phyloP scores from a whole-genome alignment of 108 stramenopile species.

The Skeletonema potamos region DNA sequence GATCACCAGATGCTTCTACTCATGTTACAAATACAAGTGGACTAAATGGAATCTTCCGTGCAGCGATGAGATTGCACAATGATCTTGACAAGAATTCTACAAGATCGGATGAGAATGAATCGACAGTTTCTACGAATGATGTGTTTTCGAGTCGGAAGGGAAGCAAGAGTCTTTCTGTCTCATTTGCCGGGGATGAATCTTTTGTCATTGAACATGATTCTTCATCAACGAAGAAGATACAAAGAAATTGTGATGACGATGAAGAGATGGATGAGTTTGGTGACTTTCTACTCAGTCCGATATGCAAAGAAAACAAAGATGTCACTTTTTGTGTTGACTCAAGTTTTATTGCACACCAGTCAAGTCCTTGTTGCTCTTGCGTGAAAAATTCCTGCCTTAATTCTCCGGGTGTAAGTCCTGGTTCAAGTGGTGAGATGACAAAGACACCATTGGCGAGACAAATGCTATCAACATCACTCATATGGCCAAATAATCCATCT shows the following conservation, averaged over 20 bases:
- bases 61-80: conserved; percentile 26
- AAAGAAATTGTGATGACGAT: not conserved
- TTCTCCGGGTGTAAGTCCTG: not conserved
- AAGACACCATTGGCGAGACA: not conserved
- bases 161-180: conserved; percentile 22
- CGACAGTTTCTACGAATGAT: not conserved
- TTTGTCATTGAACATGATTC: conserved; percentile 10
- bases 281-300: conserved; percentile 14
- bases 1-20: conserved; percentile 17
- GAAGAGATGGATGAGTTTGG: not conserved
- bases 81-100: conserved; percentile 16
- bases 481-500: not conserved
- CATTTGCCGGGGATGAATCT: conserved; percentile 32
- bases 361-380: not conserved
- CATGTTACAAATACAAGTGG: conserved; percentile 12
- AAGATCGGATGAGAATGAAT: conserved; percentile 3
- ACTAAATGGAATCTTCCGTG: conserved; percentile 28
- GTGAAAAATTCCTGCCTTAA: not conserved
- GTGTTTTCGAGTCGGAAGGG: not conserved
- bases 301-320: conserved; percentile 4
- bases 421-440: not conserved
- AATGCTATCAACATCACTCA: not conserved
- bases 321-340: conserved; percentile 5
- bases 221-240: not conserved
- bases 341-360: not conserved